Evolutionary conservation across 768 basidiomycete species (phyloP).

Genomic region (Hypholoma sublateritium): DNA sequence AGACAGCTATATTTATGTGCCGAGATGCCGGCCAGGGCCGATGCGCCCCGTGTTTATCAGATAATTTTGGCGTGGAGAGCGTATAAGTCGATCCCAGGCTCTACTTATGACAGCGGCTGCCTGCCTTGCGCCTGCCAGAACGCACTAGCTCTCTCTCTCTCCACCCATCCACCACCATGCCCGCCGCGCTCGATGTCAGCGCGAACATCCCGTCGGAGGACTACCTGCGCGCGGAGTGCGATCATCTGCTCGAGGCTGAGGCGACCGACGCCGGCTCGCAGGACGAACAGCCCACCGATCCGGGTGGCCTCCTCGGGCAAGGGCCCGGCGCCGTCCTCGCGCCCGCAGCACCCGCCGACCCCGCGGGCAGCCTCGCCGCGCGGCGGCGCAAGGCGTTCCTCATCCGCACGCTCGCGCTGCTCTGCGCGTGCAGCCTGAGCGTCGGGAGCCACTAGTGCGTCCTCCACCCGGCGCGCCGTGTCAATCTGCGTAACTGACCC

Average conservation of each 20-base stretch:
- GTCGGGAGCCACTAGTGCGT: slow-evolving; percentile 74
- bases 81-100: neutral
- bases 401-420: slow-evolving; percentile 58
- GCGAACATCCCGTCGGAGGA: neutral
- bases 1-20: slow-evolving; percentile 19
- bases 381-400: slow-evolving; percentile 37
- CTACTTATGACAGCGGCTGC: neutral
- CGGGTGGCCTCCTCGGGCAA: slow-evolving; percentile 22
- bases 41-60: slow-evolving; percentile 6
- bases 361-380: neutral
- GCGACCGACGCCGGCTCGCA: slow-evolving; percentile 19
- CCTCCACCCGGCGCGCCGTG: neutral
- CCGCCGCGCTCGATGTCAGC: neutral
- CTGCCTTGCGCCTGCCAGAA: neutral
- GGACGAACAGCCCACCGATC: slow-evolving; percentile 18
- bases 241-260: slow-evolving; percentile 13
- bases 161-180: neutral
- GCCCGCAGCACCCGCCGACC: neutral
- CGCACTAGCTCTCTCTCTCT: neutral
- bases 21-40: neutral
- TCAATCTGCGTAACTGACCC: neutral
- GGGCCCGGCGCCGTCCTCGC: slow-evolving; percentile 1
- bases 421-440: slow-evolving; percentile 73
- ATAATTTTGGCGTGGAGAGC: slow-evolving; percentile 8
- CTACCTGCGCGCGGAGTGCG: slow-evolving; percentile 20